Evolutionary conservation across 2,329 filamentous ascomycete species (phyloP).

Genomic region (Aschersonia sp.): DNA sequence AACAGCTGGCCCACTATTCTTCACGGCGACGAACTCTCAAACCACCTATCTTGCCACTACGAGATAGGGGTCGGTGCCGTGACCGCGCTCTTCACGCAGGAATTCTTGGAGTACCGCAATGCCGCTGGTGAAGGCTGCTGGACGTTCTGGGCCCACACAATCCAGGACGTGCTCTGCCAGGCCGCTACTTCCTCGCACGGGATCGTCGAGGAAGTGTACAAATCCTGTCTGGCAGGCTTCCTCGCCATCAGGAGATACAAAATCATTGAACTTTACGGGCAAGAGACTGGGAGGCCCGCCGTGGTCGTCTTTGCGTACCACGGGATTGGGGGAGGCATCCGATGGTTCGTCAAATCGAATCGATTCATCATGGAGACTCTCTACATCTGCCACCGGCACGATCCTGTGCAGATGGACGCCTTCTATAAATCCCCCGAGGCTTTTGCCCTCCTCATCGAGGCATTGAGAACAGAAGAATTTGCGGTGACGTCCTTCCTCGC

Average conservation of each 20-base stretch:
- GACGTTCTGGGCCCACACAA: conserved; percentile 11
- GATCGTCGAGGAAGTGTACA: background rate
- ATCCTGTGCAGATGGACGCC: background rate
- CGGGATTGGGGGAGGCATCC: background rate
- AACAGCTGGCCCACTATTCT: conserved; percentile 6
- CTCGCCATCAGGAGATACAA: background rate
- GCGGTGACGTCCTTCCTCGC: background rate
- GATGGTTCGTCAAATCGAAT: background rate
- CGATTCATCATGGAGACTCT: background rate
- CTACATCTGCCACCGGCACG: background rate
- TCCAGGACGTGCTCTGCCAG: background rate
- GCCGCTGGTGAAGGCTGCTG: conserved; percentile 8
- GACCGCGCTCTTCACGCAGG: conserved; percentile 10
- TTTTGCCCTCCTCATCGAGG: background rate
- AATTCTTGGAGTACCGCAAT: conserved; percentile 10
- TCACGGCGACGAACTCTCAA: conserved; percentile 1
- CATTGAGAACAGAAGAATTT: background rate
- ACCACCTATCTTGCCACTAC: conserved; percentile 11
- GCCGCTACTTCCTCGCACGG: background rate
- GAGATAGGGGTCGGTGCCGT: conserved; percentile 6
- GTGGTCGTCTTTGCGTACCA: conserved; percentile 1
- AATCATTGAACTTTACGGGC: background rate
- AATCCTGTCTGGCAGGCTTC: background rate
- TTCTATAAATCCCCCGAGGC: background rate
- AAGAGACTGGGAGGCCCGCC: conserved; percentile 1